Evolutionary conservation across 306 rosid genomes (phyloP), one percentile per base, ranked within the genome.

Genomic region (Arachis stenosperma): DNA sequence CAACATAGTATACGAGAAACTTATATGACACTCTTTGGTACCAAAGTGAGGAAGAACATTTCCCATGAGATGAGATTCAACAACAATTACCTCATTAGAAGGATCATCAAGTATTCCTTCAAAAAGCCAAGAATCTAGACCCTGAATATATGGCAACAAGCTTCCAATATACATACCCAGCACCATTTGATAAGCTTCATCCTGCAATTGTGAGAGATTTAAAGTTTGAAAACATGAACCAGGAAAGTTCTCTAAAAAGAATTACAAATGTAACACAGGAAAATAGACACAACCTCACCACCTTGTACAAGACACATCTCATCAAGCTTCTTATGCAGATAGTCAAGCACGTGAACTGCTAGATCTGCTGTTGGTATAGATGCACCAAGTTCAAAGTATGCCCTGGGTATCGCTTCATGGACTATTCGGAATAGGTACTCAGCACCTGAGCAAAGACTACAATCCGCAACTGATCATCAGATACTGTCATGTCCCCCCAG

Each of bases 111-210:
- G 94, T 67, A 84, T 82, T 83, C 98, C 98, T 76, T 94, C 98
- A 83, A 94, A 94, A 86, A 94, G 96, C 97, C 98, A 94, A 44
- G 94, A 94, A 89, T 94, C 98, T 67, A 94, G 96, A 78, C 89
- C 90, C 87, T 94, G 94, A 41, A 94, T 81, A 67, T 89, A 89
- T 9, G 98, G 97, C 86, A 94, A 85, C 68, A 94, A 71, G 86
- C 96, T 91, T 73, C 89, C 98, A 78, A 89, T 78, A 81, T 86
- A 91, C 79, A 94, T 85, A 82, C 84, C 82, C 78, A 94, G 97
- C 36, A 86, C 77, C 95, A 88, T 91, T 65, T 81, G 95, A 75
- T 94, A 91, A 81, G 87, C 88, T 77, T 94, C 96, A 77, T 86
- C 98, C 98, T 91, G 89, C 71, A 69, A 79, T 70, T 51, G 74